Evolutionary conservation across 768 basidiomycete species (phyloP).

Genomic region (Kwoniella heveanensis): DNA sequence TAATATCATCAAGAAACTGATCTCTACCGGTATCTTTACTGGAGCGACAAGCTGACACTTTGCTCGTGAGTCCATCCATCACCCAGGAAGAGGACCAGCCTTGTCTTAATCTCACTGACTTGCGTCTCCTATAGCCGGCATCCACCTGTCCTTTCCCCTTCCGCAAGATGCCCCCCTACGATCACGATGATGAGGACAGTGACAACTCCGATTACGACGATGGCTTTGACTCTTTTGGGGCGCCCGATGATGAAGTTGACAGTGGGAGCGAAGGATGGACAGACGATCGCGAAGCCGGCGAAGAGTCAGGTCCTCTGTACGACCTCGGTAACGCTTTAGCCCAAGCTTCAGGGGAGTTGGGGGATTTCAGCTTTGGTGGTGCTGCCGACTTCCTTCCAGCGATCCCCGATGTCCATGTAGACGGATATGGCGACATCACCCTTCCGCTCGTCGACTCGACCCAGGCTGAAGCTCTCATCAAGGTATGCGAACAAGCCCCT

Average conservation of each 20-base stretch:
- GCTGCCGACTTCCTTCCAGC: background rate
- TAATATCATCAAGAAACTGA: too few relatives aligned
- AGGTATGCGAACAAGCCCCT: background rate
- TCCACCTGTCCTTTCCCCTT: too few relatives aligned
- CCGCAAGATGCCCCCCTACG: background rate
- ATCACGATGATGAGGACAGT: background rate
- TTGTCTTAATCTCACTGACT: too few relatives aligned
- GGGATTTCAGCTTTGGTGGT: background rate
- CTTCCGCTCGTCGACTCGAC: background rate
- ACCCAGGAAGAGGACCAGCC: too few relatives aligned
- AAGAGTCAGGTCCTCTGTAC: background rate
- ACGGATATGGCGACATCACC: background rate
- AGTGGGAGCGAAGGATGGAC: background rate
- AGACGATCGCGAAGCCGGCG: background rate
- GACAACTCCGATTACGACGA: background rate
- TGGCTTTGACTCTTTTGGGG: too few relatives aligned
- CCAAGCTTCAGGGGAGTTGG: background rate
- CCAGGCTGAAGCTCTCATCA: background rate
- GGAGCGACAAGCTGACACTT: too few relatives aligned
- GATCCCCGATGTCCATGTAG: background rate
- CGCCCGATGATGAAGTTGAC: background rate
- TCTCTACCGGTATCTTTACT: too few relatives aligned
- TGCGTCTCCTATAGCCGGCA: too few relatives aligned
- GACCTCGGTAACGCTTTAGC: background rate
- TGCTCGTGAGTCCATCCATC: too few relatives aligned